Evolutionary conservation across 129 eudicot genomes (phyloP), one percentile per base, ranked within the genome.

Genomic region (Deinandra increscens): DNA sequence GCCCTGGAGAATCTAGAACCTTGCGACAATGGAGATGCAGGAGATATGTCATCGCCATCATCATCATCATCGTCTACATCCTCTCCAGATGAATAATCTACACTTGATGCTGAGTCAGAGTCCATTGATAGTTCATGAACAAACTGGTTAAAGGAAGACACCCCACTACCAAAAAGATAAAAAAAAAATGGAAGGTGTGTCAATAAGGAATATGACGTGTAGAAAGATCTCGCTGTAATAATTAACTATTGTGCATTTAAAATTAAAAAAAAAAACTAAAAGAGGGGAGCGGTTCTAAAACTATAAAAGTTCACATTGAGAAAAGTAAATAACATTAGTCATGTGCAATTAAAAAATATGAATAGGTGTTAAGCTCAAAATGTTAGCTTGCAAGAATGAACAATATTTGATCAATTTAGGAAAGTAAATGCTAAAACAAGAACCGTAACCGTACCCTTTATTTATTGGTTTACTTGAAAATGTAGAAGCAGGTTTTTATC

Each of bases 101-200:
- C 77, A 80, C 93, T 87, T 38, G 97, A 86, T 33, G 82, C 87
- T 41, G 81, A 77, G 64, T 93, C 99, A 56, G 97, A 93, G 54
- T 89, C 97, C 72, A 89, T 78, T 34, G 99, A 85, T 33, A 84
- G 78, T 56, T 93, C 95, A 38, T 93, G 97, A 66, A 93, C 89
- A 75, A 93, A 80, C 66, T 87, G 96, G 82, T 93, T 93, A 78
- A 93, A 93, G 64, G 99, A 93, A 50, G 99, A 93, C 50, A 82
- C 99, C 55, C 99, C 99, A 80, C 99, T 93, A 77, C 66, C 69
- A 70, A 61, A 74, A 36, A 36, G 2, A n/a, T 14, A 14, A 12
- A 64, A 77, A 10, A 29, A 64, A 77, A 10, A 18, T 15, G 29
- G 39, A 69, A 34, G 10, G 9, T 37, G 6, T 61, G 66, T 77